phyloP scores from a whole-genome alignment of 768 basidiomycete genomes.

The Terana coerulea region DNA sequence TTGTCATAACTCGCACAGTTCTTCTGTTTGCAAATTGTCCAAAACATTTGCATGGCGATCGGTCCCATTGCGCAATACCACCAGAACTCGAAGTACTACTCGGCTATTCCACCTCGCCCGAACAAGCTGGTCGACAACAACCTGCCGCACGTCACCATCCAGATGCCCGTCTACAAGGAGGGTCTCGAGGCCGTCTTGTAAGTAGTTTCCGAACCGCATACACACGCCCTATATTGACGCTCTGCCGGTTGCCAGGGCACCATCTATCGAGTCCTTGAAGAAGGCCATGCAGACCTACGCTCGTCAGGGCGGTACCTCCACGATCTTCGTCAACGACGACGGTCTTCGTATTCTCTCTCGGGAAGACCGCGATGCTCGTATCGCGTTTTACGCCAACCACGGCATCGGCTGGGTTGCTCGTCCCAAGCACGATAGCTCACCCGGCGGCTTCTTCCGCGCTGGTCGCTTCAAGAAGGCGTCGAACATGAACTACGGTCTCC shows the following conservation, averaged over 20 bases:
- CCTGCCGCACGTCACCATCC: constrained; percentile 48
- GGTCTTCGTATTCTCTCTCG: constrained; percentile 48
- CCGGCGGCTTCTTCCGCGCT: constrained; percentile 44
- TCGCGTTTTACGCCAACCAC: constrained; percentile 52
- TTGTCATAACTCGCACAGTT: constrained; percentile 9
- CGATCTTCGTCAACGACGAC: constrained; percentile 60
- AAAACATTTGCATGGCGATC: constrained; percentile 38
- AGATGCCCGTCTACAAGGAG: constrained; percentile 60
- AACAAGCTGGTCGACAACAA: constrained; percentile 41
- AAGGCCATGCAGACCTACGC: constrained; percentile 62
- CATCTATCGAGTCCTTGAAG: constrained; percentile 52
- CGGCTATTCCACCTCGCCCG: constrained; percentile 38
- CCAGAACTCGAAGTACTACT: constrained; percentile 52
- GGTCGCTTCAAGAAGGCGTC: constrained; percentile 49
- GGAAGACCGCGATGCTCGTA: constrained; percentile 42
- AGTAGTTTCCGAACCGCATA: constrained; percentile 19
- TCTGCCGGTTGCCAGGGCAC: constrained; percentile 26
- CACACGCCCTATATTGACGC: not conserved
- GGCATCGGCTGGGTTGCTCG: constrained; percentile 60
- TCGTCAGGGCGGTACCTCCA: constrained; percentile 58
- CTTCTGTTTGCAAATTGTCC: constrained; percentile 41
- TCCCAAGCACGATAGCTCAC: constrained; percentile 41
- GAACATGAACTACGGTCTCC: constrained; percentile 45
- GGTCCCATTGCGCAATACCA: constrained; percentile 52
- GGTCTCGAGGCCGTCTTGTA: constrained; percentile 47